Percentiles rank a stretch among this genome's conserved stretches.
These are phyloP conservation scores for Pochonia chlamydosporia DNA, from an alignment of 2,329 filamentous ascomycete species.

Conservation along the genomic window DNA sequence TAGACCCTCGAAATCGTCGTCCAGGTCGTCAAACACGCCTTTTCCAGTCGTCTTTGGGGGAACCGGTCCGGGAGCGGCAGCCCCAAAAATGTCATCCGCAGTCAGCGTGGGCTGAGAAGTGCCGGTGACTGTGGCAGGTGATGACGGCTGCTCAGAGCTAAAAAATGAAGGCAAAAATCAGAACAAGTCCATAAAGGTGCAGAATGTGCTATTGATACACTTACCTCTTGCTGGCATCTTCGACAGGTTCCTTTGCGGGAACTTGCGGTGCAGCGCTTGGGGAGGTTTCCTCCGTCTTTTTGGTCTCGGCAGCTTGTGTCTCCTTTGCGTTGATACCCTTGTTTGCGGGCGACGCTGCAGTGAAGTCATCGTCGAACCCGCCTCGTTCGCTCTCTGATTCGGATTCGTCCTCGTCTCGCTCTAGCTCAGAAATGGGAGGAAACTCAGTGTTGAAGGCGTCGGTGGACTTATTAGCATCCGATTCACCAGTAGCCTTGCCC, in stretches of 20 bases:
- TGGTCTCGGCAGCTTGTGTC: background rate
- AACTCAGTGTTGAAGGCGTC: constrained; percentile 70
- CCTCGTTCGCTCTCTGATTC: constrained; percentile 73
- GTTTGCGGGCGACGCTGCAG: constrained; percentile 49
- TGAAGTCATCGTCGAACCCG: constrained; percentile 92
- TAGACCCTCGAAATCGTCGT: constrained; percentile 75
- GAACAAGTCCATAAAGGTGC: too few species aligned
- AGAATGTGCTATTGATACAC: too few species aligned
- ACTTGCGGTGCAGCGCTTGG: constrained; percentile 11
- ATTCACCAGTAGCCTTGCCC: constrained; percentile 35
- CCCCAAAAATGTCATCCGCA: constrained; percentile 38
- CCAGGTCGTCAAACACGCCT: constrained; percentile 66
- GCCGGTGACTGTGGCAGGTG: constrained; percentile 24
- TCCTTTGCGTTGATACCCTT: constrained; percentile 21
- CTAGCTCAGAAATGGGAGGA: constrained; percentile 85
- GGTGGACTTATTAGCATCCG: constrained; percentile 36
- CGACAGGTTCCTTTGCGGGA: constrained; percentile 19
- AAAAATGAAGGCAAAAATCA: background rate
- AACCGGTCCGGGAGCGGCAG: constrained; percentile 17
- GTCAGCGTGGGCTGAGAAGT: constrained; percentile 23
- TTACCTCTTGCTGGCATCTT: constrained; percentile 20
- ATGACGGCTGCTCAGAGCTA: constrained; percentile 25
- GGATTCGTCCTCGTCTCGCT: constrained; percentile 75
- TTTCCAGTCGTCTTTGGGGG: constrained; percentile 31
- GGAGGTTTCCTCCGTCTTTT: constrained; percentile 3